Evolutionary conservation across 2,329 filamentous ascomycete species (phyloP).

Genomic region (Pseudogymnoascus sp.): DNA sequence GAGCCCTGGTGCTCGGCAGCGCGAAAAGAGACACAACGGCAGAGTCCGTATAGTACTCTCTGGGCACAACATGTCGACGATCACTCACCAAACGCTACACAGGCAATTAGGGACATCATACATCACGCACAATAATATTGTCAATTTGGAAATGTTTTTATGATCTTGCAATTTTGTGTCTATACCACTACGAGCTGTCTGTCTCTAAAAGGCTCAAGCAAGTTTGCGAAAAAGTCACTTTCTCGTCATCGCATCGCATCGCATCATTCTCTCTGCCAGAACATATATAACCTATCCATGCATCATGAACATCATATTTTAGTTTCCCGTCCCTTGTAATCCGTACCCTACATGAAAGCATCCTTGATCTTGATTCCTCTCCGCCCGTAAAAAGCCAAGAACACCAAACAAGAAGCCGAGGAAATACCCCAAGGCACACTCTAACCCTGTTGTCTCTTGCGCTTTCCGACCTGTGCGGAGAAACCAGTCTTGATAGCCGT

Average conservation of each 20-base stretch:
- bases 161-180: constrained; percentile 5
- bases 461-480: constrained; percentile 98
- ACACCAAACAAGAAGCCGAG: constrained; percentile 9
- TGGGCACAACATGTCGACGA: not conserved
- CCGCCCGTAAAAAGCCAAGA: constrained; percentile 8
- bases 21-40: constrained; percentile 4
- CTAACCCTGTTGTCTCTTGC: constrained; percentile 88
- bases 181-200: not conserved
- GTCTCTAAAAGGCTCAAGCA: constrained; percentile 2
- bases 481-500: constrained; percentile 99
- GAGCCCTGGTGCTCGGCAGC: not conserved
- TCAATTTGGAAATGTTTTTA: not conserved
- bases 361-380: constrained; percentile 8
- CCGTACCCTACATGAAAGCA: constrained; percentile 7
- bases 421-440: constrained; percentile 12
- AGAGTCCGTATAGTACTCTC: not conserved
- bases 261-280: not conserved
- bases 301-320: constrained; percentile 7
- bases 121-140: not conserved
- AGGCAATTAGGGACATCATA: not conserved
- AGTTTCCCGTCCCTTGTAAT: constrained; percentile 8
- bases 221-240: not conserved
- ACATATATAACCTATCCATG: constrained; percentile 8
- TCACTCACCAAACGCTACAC: not conserved
- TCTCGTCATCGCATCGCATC: constrained; percentile 4